phyloP scores from a whole-genome alignment of 176 grass and related monocot genomes.

The Carex scoparia region DNA sequence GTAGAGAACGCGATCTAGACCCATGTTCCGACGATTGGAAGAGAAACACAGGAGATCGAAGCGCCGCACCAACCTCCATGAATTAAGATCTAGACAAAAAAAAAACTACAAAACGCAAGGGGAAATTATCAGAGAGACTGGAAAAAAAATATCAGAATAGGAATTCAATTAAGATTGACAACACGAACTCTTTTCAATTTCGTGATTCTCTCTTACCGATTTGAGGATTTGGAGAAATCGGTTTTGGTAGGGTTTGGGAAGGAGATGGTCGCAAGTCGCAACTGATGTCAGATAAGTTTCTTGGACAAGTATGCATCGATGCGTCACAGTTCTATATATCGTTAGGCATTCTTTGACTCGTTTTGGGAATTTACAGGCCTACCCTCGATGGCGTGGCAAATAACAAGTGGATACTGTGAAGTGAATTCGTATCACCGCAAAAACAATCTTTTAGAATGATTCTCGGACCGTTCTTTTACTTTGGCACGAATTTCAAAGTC shows the following conservation, averaged over 20 bases:
- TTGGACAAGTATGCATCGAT: neutral
- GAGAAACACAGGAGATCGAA: conserved; percentile 49
- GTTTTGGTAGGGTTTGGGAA: conserved; percentile 1
- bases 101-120: neutral
- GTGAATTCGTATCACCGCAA: neutral
- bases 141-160: neutral
- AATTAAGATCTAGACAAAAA: conserved; percentile 7
- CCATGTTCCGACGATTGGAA: conserved; percentile 30
- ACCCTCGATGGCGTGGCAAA: neutral
- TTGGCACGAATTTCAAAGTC: too few species aligned
- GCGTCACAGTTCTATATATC: neutral
- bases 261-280: neutral
- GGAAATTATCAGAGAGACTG: neutral
- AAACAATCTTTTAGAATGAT: too few species aligned
- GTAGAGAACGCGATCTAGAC: conserved; percentile 11
- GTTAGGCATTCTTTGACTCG: neutral
- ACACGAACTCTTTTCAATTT: neutral
- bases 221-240: neutral
- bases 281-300: conserved; percentile 1
- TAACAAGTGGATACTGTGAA: neutral
- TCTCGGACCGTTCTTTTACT: too few species aligned
- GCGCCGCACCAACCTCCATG: conserved; percentile 47
- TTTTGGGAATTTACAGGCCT: neutral
- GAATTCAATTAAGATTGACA: neutral
- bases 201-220: neutral